These are phyloP conservation scores for Lactifluus hygrophoroides DNA, from an alignment of 768 basidiomycete genomes.

Conservation along the genomic window DNA sequence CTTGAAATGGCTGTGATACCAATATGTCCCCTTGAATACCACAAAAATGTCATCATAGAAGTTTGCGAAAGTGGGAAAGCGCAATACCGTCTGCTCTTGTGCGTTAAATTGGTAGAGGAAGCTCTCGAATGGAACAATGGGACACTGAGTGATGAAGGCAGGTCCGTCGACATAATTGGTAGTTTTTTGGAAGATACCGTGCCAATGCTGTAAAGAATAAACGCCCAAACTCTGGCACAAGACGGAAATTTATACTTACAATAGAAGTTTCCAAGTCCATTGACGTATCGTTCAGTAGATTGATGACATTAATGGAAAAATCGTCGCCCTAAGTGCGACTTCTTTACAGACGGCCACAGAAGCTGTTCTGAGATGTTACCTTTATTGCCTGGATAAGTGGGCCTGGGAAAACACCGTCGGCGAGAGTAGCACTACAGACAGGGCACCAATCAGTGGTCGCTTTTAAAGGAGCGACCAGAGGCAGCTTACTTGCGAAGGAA, in stretches of 20 bases:
- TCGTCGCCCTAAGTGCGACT: conserved; percentile 29
- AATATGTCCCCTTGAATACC: conserved; percentile 22
- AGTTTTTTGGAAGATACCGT: conserved; percentile 37
- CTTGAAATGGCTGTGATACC: conserved; percentile 31
- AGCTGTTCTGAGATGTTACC: neutral
- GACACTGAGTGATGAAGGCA: conserved; percentile 36
- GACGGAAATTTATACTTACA: conserved; percentile 23
- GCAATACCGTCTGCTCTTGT: conserved; percentile 27
- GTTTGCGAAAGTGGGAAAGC: neutral
- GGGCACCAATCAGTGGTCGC: neutral
- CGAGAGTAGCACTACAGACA: conserved; percentile 31
- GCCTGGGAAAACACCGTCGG: conserved; percentile 39
- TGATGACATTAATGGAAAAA: conserved; percentile 36
- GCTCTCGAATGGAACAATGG: conserved; percentile 32
- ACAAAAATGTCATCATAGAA: neutral
- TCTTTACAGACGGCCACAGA: neutral
- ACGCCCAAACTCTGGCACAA: neutral
- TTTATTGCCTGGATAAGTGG: conserved; percentile 38
- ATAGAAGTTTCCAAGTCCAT: conserved; percentile 44
- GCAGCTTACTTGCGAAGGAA: conserved; percentile 15
- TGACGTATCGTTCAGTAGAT: conserved; percentile 33
- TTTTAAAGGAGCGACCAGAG: neutral
- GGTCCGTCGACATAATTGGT: conserved; percentile 41
- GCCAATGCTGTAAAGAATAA: conserved; percentile 39
- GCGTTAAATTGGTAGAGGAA: conserved; percentile 36